Evolutionary conservation across 495 filamentous ascomycete genomes (phyloP).

Genomic region (Talaromyces stipitatus): DNA sequence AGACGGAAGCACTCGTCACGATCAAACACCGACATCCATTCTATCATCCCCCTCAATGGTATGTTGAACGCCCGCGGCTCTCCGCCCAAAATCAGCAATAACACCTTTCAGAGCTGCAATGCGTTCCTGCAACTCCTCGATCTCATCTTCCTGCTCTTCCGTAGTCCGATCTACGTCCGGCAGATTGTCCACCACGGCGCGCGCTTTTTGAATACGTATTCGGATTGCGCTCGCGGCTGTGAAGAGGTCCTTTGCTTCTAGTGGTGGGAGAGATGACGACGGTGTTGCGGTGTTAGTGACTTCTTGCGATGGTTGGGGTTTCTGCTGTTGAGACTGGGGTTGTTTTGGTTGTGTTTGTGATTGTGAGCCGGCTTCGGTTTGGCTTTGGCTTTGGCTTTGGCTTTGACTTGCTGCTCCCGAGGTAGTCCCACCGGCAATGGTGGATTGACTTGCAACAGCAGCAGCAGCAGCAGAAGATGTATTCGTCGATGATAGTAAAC

Average conservation of each 20-base stretch:
- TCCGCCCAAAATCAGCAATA: conserved; percentile 35
- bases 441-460: conserved; percentile 16
- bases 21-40: conserved; percentile 3
- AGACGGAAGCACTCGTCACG: too few relatives aligned
- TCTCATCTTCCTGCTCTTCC: conserved; percentile 74
- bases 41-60: background rate
- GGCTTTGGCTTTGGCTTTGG: conserved; percentile 9
- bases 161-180: conserved; percentile 68
- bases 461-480: conserved; percentile 11
- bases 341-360: conserved; percentile 16
- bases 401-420: conserved; percentile 6
- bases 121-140: conserved; percentile 62
- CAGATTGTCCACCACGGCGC: conserved; percentile 55
- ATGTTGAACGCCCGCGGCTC: conserved; percentile 14
- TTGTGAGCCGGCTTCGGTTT: conserved; percentile 2
- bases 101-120: conserved; percentile 53
- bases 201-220: conserved; percentile 73
- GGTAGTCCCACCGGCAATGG: conserved; percentile 14
- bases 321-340: conserved; percentile 20
- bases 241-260: conserved; percentile 72
- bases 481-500: conserved; percentile 42
- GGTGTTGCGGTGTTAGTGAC: conserved; percentile 1
- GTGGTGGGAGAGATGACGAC: conserved; percentile 23
- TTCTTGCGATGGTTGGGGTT: conserved; percentile 1
- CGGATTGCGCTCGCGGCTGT: conserved; percentile 66